phyloP scores from a whole-genome alignment of 2,329 filamentous ascomycete species.

The Sporothrix brunneoviolacea region DNA sequence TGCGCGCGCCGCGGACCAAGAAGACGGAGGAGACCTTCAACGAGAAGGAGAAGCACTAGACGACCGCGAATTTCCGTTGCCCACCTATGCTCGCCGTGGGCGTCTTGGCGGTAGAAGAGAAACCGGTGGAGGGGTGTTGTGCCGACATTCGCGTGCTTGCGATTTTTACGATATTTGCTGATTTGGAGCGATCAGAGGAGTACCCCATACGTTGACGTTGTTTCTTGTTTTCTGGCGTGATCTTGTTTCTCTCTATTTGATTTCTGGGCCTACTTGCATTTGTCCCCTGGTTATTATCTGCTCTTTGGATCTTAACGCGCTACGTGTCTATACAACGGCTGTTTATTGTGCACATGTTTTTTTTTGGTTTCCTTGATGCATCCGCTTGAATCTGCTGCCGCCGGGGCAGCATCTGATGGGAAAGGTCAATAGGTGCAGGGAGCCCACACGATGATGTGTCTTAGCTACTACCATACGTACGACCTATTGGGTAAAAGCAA shows the following conservation, averaged over 20 bases:
- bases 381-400: too few species aligned
- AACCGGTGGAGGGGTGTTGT: too few species aligned
- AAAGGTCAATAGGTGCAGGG: too few species aligned
- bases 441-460: too few species aligned
- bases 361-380: not conserved
- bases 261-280: not conserved
- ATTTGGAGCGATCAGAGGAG: not conserved
- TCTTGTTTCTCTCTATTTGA: not conserved
- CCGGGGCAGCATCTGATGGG: too few species aligned
- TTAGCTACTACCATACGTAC: too few species aligned
- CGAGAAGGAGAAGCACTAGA: slow-evolving; percentile 32
- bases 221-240: not conserved
- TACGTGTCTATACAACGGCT: not conserved
- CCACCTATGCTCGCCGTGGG: not conserved
- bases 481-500: too few species aligned
- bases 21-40: slow-evolving; percentile 14
- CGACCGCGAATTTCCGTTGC: not conserved
- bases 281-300: not conserved
- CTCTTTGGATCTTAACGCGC: not conserved
- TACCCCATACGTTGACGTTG: not conserved
- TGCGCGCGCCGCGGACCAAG: slow-evolving; percentile 46
- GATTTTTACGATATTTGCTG: not conserved
- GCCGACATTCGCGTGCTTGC: too few species aligned
- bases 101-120: too few species aligned
- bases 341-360: not conserved